Evolutionary conservation across 106 monocot genomes (phyloP).

Genomic region (Posidonia australis): DNA sequence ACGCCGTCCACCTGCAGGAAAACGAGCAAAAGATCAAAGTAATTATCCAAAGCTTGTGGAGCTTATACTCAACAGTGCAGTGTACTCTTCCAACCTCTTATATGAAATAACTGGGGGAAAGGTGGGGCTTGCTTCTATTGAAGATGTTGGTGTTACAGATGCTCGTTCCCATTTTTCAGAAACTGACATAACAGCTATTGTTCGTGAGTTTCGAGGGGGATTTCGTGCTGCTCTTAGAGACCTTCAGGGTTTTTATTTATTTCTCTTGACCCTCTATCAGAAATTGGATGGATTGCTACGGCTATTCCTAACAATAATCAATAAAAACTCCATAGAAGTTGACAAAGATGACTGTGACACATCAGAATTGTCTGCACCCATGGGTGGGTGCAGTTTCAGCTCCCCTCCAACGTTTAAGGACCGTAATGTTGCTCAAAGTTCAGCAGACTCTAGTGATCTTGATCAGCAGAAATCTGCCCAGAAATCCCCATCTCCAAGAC

Average conservation of each 20-base stretch:
- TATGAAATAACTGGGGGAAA: slow-evolving; percentile 78
- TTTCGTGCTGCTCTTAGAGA: slow-evolving; percentile 75
- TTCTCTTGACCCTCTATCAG: slow-evolving; percentile 74
- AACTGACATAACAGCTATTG: slow-evolving; percentile 22
- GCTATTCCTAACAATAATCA: slow-evolving; percentile 46
- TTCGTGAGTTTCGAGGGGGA: slow-evolving; percentile 73
- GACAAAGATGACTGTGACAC: slow-evolving; percentile 57
- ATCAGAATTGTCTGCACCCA: slow-evolving; percentile 22
- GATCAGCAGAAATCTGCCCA: slow-evolving; percentile 26
- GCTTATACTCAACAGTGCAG: slow-evolving; percentile 60
- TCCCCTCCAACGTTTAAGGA: slow-evolving; percentile 26
- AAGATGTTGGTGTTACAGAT: slow-evolving; percentile 20
- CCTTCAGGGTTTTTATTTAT: slow-evolving; percentile 70
- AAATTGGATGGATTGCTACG: slow-evolving; percentile 69
- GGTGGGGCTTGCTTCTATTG: slow-evolving; percentile 39
- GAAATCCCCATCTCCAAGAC: slow-evolving; percentile 29
- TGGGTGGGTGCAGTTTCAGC: slow-evolving; percentile 17
- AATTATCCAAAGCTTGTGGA: slow-evolving; percentile 81
- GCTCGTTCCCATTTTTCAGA: slow-evolving; percentile 23
- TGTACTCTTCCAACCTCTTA: slow-evolving; percentile 51
- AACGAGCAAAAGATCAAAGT: slow-evolving; percentile 68
- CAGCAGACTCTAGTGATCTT: slow-evolving; percentile 31
- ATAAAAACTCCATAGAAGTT: slow-evolving; percentile 39
- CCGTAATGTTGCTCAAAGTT: slow-evolving; percentile 12
- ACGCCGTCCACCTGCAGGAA: slow-evolving; percentile 74